Conservation (phyloP, 257 asterid genomes). For the Primulina eburnea region DNA sequence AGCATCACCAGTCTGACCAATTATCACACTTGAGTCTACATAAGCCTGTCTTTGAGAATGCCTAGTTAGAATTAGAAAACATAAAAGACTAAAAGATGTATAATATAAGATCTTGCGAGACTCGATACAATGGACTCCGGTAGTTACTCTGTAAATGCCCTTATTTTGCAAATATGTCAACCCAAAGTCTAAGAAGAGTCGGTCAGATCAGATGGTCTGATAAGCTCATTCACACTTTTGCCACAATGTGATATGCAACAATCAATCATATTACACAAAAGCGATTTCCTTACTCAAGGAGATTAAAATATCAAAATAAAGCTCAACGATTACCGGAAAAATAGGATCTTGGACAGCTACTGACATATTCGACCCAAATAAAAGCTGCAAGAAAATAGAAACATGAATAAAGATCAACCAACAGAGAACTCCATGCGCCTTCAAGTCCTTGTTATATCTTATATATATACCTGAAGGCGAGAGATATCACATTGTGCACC, state of each 20-base stretch:
- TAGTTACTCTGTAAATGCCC: neutral
- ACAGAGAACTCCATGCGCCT: neutral
- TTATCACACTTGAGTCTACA: constrained; percentile 73
- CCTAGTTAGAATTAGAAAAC: neutral
- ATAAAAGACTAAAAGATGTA: neutral
- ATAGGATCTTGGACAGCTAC: constrained; percentile 82
- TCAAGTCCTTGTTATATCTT: neutral
- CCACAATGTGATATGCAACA: too few relatives aligned
- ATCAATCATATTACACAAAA: too few relatives aligned
- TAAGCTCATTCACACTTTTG: neutral
- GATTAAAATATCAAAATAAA: neutral
- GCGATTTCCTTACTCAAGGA: neutral
- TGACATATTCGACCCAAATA: constrained; percentile 71
- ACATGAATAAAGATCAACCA: constrained; percentile 11
- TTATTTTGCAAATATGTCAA: neutral
- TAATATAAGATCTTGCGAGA: too few relatives aligned
- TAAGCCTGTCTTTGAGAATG: constrained; percentile 58
- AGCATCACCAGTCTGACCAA: constrained; percentile 69
- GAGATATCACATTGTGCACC: constrained; percentile 89
- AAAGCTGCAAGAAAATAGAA: constrained; percentile 52
- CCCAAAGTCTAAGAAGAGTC: too few relatives aligned
- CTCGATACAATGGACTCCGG: neutral
- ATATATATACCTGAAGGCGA: constrained; percentile 66
- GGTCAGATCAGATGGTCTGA: neutral
- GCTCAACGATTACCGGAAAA: constrained; percentile 58